phyloP scores from a whole-genome alignment of 176 grass and related monocot genomes.

The Aechmea fasciata region DNA sequence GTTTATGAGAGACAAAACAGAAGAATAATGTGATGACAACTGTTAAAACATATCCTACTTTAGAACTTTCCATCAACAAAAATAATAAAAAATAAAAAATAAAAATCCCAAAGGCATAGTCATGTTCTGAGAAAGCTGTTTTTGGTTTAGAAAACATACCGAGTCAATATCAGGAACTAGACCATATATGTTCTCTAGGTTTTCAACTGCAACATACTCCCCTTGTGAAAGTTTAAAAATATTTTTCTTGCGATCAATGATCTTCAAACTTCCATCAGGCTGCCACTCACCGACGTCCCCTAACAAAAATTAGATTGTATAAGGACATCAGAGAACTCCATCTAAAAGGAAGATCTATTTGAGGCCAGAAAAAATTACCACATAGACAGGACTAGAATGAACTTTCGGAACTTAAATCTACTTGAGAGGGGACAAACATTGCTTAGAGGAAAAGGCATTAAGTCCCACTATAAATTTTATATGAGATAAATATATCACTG shows the following conservation, averaged over 20 bases:
- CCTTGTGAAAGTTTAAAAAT: slow-evolving; percentile 95
- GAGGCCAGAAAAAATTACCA: neutral
- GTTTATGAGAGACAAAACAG: too few relatives aligned
- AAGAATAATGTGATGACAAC: too few relatives aligned
- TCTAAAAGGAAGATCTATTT: neutral
- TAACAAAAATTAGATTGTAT: slow-evolving; percentile 25
- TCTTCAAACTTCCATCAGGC: slow-evolving; percentile 79
- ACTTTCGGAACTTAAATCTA: neutral
- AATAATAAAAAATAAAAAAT: neutral
- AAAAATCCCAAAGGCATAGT: too few relatives aligned
- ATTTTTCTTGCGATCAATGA: slow-evolving; percentile 89
- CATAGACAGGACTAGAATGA: neutral
- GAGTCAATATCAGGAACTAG: slow-evolving; percentile 65
- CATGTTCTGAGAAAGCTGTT: neutral
- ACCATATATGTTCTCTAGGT: slow-evolving; percentile 81
- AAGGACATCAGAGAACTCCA: neutral
- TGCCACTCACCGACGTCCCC: slow-evolving; percentile 93
- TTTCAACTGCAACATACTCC: slow-evolving; percentile 86
- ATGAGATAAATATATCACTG: too few relatives aligned
- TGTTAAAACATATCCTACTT: too few relatives aligned
- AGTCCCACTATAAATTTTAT: neutral
- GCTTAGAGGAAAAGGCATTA: neutral
- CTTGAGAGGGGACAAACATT: neutral
- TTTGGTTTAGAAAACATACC: slow-evolving; percentile 25
- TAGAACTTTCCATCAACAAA: too few relatives aligned